These are phyloP conservation scores for Mimosa bimucronata DNA, from an alignment of 306 rosid genomes.

Conservation along the genomic window DNA sequence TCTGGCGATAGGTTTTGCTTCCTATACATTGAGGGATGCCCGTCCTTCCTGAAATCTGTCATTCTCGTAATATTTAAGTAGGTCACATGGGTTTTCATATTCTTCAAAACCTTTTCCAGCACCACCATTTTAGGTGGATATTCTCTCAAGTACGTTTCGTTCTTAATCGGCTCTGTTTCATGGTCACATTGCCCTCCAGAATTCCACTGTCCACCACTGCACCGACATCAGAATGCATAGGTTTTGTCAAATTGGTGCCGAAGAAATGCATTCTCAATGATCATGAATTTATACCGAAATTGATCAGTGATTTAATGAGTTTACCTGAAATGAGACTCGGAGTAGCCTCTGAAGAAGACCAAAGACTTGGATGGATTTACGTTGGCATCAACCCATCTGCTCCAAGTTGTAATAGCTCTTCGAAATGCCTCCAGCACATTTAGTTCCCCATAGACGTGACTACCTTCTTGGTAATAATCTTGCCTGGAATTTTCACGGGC, in stretches of 20 bases:
- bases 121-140: conserved; percentile 80
- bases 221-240: conserved; percentile 9
- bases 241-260: neutral
- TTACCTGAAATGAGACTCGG: conserved; percentile 96
- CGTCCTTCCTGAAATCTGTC: conserved; percentile 97
- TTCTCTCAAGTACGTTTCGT: conserved; percentile 66
- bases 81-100: conserved; percentile 82
- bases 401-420: conserved; percentile 93
- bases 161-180: conserved; percentile 73
- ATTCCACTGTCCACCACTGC: conserved; percentile 99
- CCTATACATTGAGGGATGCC: conserved; percentile 92
- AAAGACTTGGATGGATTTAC: conserved; percentile 70
- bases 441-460: conserved; percentile 75
- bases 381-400: conserved; percentile 86
- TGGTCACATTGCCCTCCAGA: conserved; percentile 87
- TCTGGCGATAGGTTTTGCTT: conserved; percentile 55
- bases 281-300: neutral
- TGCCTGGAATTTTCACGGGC: conserved; percentile 51
- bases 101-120: conserved; percentile 67
- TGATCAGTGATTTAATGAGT: neutral
- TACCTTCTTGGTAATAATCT: conserved; percentile 99
- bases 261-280: neutral
- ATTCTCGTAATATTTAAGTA: conserved; percentile 83
- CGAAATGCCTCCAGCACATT: conserved; percentile 94
- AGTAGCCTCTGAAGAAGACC: conserved; percentile 88